Base-by-base conservation (phyloP, 805 yeast species). In the Saccharomycopsis oosterbeekiorum region DNA sequence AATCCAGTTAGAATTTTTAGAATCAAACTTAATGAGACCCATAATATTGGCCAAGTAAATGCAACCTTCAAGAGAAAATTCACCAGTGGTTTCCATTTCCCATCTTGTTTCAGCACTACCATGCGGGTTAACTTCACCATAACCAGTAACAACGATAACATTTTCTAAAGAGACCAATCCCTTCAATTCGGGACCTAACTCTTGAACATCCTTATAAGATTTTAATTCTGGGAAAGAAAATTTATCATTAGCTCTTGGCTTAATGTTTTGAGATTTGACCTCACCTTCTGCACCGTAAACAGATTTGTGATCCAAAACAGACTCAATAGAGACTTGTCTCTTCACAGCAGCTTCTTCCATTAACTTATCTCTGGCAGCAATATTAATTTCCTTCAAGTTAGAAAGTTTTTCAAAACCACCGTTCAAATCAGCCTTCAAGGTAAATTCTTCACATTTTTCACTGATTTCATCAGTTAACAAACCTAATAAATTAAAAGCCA, bases 1-100 rank as follows among this genome's bases (percentile, higher is more conserved):
- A 68, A 93, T 89, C 99, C 99, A 94, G 69, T 98, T 98, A 56
- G 94, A 80, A 68, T 89, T 89, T 78, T 89, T 94, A 8, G 53
- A 24, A 29, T 65, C 66, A 78, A 94, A 94, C 77, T 89, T 90
- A 78, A 94, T 92, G 72, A 88, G 82, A 68, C 97, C 97, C 98
- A 94, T 94, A 69, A 94, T 92, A 97, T 98, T 94, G 57, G 99
- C 98, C 96, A 94, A 92, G 79, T 94, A 99, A 72, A 94, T 87
- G 71, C 97, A 88, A 71, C 99, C 99, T 77, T 94, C 99, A 69
- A 94, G 79, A 10, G 97, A 92, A 77, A 94, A 94, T 72, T 88
- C 90, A 70, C 99, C 99, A 64, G 74, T 68, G 55, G 97, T 89
- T 78, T 94, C 99, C 96, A 94, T 94, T 77, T 94, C 98, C 99